Base-by-base conservation (phyloP, 2,329 filamentous ascomycete genomes). In the Lachnellula occidentalis region DNA sequence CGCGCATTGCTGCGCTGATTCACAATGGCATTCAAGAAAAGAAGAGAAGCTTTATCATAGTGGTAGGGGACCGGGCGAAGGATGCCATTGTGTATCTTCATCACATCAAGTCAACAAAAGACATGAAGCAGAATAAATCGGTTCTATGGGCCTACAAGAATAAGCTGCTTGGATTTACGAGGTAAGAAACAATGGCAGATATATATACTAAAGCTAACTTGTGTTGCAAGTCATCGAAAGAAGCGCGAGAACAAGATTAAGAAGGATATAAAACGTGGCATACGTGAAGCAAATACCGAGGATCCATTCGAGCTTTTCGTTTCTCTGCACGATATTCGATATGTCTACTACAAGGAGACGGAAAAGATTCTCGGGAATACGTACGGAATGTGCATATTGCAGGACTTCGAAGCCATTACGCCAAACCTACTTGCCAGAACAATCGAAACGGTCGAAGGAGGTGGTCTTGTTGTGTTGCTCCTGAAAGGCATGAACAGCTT, bases 141-240 rank as follows among this genome's bases (percentile, higher is more conserved):
- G 91, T 99, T 3, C 77, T 99, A 11, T 99, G 94, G 94, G 92
- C 94, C 19, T 99, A 99, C 78, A 97, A 97, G 79, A 95, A 95
- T 72, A 94, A 99, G 73, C 80, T 99, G 11, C 77, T 99, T 34
- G 92, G 91, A 48, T 97, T 97, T 71, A 95, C 90, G 34, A 91
- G 80, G 81, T 81, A 64, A 50, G 50, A 45, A 41, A n/a, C 22
- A 22, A 49, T 21, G 65, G 52, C 37, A 45, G 41, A 53, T 55
- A 31, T 53, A 27, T 34, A 48, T 19, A 19, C 15, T 24, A 11
- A 45, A 31, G 27, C 54, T 58, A n/a, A 57, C 51, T 17, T 42
- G 55, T 34, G 41, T 8, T 24, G 51, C 34, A n/a, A 85, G 90
- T 75, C 92, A 99, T 74, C 88, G 94, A 53, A 95, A 96, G 79